Evolutionary conservation across 371 early-diverging fungal species (phyloP), one percentile per base, ranked within the genome.

Genomic region (Mortierella sp.): DNA sequence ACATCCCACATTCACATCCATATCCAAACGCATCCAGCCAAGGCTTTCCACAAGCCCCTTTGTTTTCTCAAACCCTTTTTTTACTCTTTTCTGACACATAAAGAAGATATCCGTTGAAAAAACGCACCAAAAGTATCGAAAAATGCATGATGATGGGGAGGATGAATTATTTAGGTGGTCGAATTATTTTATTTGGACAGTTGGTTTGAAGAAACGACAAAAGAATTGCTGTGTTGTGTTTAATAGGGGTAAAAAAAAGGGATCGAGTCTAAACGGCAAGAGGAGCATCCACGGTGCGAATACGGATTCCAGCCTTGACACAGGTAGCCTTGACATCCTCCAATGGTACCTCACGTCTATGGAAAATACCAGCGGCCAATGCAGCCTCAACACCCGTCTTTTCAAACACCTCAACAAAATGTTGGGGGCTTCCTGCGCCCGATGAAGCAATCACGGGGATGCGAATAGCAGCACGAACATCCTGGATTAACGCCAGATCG

Each of bases 301-400:
- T 75, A 3, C 82, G 71, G 28, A 85, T 58, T 0, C 80, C 80
- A 6, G 45, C 47, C 52, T 80, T 48, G 24, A 65, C 70, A 48
- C 75, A 63, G 7, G 82, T 75, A 0, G 65, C 48, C 73, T 99
- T 99, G 78, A 98, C 98, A 38, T 88, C 89, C 78, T 91, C 90
- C 72, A 99, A 93, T 47, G 97, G 96, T 7, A 99, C 97, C 86
- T 98, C 98, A 72, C 92, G 87, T 63, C 99, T 92, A 85, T 99
- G 99, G 91, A 99, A 99, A 76, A 99, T 98, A 68, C 99, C 99
- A 0, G 99, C 99, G 10, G 99, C 99, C 70, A 99, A 89, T 0
- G 97, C 99, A 34, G 99, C 99, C 72, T 99, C 99, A 14, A 95
- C 98, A n/a, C 91, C 90, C 0, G 96, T 96, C 80, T 92, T 91